phyloP scores from a whole-genome alignment of 768 basidiomycete genomes.

The Termitomyces sp. region DNA sequence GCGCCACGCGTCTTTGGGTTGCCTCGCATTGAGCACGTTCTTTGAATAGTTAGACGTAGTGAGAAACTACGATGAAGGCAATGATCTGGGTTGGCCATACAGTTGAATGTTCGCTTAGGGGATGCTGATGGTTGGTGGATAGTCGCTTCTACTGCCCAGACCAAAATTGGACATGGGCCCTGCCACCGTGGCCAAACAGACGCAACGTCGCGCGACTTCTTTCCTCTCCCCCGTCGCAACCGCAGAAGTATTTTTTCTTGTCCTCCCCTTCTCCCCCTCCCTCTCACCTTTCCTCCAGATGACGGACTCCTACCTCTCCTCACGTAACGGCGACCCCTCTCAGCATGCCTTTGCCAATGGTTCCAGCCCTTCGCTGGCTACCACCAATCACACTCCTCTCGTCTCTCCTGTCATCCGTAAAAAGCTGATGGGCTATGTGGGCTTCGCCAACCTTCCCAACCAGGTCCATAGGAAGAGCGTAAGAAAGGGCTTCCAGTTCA shows the following conservation, averaged over 20 bases:
- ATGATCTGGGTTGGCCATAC: constrained; percentile 22
- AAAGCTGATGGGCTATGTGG: constrained; percentile 94
- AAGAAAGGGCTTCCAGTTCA: constrained; percentile 98
- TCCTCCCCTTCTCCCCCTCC: constrained; percentile 22
- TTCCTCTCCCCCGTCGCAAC: constrained; percentile 47
- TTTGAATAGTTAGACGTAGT: not conserved
- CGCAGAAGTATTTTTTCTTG: constrained; percentile 45
- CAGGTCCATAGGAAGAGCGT: constrained; percentile 99
- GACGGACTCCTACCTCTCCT: constrained; percentile 71
- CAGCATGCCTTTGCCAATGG: constrained; percentile 59
- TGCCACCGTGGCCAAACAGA: constrained; percentile 42
- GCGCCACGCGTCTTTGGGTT: not conserved
- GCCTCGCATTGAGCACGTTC: not conserved
- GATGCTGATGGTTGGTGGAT: constrained; percentile 8
- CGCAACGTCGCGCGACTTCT: constrained; percentile 42
- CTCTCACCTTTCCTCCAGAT: constrained; percentile 39
- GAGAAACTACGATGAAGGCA: constrained; percentile 16
- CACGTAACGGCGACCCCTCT: constrained; percentile 56
- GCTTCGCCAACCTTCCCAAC: constrained; percentile 97
- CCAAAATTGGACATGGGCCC: constrained; percentile 35
- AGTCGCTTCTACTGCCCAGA: constrained; percentile 44
- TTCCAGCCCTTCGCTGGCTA: constrained; percentile 54
- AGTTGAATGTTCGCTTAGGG: not conserved
- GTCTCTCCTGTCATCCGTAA: constrained; percentile 62
- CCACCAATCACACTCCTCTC: constrained; percentile 27